Base-by-base conservation (phyloP, 1,284 basidiomycete genomes). In the Melampsora medusae region DNA sequence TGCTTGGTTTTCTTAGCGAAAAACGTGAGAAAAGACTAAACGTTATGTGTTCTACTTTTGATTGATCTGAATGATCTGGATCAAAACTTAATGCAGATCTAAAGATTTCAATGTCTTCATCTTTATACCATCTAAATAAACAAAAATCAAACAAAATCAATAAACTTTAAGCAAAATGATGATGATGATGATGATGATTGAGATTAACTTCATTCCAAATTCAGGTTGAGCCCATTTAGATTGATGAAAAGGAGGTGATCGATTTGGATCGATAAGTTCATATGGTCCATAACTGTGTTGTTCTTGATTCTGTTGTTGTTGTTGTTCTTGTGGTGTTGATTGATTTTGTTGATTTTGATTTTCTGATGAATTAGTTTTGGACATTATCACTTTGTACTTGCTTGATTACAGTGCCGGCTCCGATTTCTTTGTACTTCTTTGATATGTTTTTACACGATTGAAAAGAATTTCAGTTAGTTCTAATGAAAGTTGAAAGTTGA, bases 61-160 rank as follows among this genome's bases (percentile, higher is more conserved):
- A 28, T 3, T 62, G 14, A 28, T 62, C 60, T 62, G 60, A 62
- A 6, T 62, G 16, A 28, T 62, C 31, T 25, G 22, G 60, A 62
- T 28, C 31, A 62, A 25, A 25, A 62, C 14, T 25, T 19, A 75
- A 38, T 31, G 72, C 72, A 49, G 65, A 35, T n/a, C 46, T 49
- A 28, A 75, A 75, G 22, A 62, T 64, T 53, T 67, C 38, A 31
- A 75, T 67, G 42, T 75, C 72, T 19, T 49, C 53, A 61, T 75
- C 72, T 28, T 60, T 61, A 53, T 75, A 75, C 72, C 72, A 75
- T 48, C 72, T 75, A 64, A 2, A 66, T 6, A n/a, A 33, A 66
- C 19, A 2, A 5, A 17, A 66, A 38, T 7, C 25, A 17, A 19
- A 2, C 17, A 19, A n/a, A 7, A 17, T 12, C 10, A 33, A 33